Conservation (phyloP, 2,329 filamentous ascomycete genomes). For the Didymella lethalis region DNA sequence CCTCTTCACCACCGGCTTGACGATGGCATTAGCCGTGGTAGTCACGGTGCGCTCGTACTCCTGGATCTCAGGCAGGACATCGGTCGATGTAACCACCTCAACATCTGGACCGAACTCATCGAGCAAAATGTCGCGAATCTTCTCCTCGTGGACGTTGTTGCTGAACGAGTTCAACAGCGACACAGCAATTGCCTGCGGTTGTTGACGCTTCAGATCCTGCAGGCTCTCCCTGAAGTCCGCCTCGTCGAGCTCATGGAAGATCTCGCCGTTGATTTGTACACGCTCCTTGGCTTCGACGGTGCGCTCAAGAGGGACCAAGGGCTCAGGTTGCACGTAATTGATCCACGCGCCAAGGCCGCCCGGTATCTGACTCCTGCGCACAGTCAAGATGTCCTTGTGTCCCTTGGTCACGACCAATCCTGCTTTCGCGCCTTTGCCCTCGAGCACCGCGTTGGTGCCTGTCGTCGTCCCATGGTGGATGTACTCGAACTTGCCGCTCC, state of each 20-base stretch:
- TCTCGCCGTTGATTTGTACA: conserved; percentile 54
- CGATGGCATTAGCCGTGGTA: conserved; percentile 57
- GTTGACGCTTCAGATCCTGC: conserved; percentile 50
- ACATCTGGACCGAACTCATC: conserved; percentile 55
- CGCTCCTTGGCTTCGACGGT: conserved; percentile 58
- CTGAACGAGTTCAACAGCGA: conserved; percentile 59
- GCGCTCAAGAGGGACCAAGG: conserved; percentile 58
- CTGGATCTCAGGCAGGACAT: conserved; percentile 58
- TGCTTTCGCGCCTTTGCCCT: conserved; percentile 59
- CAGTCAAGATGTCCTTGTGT: conserved; percentile 59
- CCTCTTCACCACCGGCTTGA: conserved; percentile 58
- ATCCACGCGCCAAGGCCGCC: conserved; percentile 61
- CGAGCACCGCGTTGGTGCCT: conserved; percentile 60
- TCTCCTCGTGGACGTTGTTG: conserved; percentile 54
- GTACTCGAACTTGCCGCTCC: conserved; percentile 57
- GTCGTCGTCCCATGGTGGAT: conserved; percentile 61
- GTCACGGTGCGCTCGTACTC: conserved; percentile 61
- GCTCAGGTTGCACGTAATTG: conserved; percentile 57
- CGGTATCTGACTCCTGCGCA: conserved; percentile 60
- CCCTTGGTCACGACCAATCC: conserved; percentile 59
- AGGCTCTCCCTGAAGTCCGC: conserved; percentile 51
- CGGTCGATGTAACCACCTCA: conserved; percentile 56
- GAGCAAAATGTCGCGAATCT: conserved; percentile 50
- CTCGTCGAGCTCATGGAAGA: conserved; percentile 53
- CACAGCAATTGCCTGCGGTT: conserved; percentile 57